Base-by-base conservation (phyloP, 257 asterid species). In the Ocimum tenuiflorum region DNA sequence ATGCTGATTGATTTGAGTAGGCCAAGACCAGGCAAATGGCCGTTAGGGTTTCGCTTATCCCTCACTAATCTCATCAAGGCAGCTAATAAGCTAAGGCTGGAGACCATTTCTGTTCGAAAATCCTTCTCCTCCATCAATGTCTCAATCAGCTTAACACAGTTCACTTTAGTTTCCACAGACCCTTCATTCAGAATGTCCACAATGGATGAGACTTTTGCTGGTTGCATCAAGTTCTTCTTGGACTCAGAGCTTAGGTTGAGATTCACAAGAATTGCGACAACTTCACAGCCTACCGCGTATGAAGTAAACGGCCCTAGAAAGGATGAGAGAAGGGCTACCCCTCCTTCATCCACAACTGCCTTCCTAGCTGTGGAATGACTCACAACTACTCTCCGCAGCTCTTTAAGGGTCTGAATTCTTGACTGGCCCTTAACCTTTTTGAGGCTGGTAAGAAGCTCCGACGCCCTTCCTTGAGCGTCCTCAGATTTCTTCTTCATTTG, bases 301-400 rank as follows among this genome's bases (percentile, higher is more conserved):
- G 95, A 82, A 60, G 95, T 87, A 36, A 84, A 84, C 8, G 95
- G 89, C n/a, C 95, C 89, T 10, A 87, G 83, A 18, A 87, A 75
- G 48, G 91, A 79, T 3, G 81, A 84, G 18, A 87, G 80, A 15
- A 80, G 71, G 15, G 67, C 48, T 1, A 79, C 78, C 60, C 91
- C 91, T 27, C 87, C 82, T 69, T 82, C 85, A 69, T 79, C 84
- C 9, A 77, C 80, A 55, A 84, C 83, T 0, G 86, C 74, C 59
- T 80, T 82, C 57, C 83, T 72, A 10, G 89, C 83, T 12, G 89
- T 80, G 1, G 80, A 73, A 62, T 87, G 91, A 22, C 70, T 69
- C 6, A 75, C 50, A 19, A 82, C 89, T n/a, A 79, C 67, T 50
- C 61, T 80, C 42, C 77, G 53, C 23, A 87, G 74, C 74, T 87